Conservation (phyloP, 495 filamentous ascomycete species). For the Neurospora sp. region DNA sequence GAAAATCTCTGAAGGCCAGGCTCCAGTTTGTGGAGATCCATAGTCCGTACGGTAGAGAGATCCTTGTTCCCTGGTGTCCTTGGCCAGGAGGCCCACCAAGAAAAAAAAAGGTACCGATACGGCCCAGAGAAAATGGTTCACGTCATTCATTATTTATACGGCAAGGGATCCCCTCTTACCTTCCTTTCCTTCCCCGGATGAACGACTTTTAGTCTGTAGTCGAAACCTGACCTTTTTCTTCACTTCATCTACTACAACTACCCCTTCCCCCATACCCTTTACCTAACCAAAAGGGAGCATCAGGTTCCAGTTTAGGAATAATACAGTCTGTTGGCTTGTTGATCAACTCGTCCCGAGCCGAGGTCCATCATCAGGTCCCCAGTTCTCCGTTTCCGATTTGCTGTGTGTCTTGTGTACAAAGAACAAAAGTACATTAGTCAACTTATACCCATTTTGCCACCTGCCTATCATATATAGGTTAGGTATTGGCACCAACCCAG, state of each 20-base stretch:
- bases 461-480: not conserved
- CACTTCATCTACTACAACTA: not conserved
- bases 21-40: not conserved
- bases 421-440: not conserved
- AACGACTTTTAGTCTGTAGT: not conserved
- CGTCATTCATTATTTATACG: not conserved
- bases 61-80: not conserved
- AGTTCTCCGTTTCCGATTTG: not conserved
- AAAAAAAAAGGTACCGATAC: not conserved
- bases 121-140: not conserved
- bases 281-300: not conserved
- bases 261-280: not conserved
- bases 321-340: not conserved
- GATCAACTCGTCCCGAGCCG: constrained; percentile 3
- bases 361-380: not conserved
- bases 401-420: not conserved
- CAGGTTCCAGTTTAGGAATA: not conserved
- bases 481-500: not conserved
- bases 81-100: not conserved
- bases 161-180: not conserved
- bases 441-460: not conserved
- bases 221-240: not conserved
- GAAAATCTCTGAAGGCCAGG: not conserved
- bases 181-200: not conserved
- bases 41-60: not conserved